A percentile compares a stretch with the other conserved stretches of the same genome.
These are phyloP conservation scores for Verticillium zaregamsianum DNA, from an alignment of 2,329 filamentous ascomycete species.

Conservation along the genomic window DNA sequence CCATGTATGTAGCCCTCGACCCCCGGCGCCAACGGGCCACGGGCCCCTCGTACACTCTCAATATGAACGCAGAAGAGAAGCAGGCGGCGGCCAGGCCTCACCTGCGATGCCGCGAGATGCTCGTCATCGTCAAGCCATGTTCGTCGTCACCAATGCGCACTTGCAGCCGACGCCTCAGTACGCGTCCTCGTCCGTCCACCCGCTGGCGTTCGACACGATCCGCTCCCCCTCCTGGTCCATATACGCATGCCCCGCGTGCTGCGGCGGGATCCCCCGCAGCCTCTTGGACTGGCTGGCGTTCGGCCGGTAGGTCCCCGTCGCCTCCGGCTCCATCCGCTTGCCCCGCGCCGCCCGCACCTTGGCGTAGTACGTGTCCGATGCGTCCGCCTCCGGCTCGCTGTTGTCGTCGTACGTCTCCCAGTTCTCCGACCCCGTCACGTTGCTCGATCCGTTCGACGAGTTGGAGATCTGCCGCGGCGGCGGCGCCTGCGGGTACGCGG, in stretches of 20 bases:
- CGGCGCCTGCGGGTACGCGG: slow-evolving; percentile 36
- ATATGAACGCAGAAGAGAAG: slow-evolving; percentile 3
- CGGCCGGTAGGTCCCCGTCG: slow-evolving; percentile 34
- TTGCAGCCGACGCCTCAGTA: slow-evolving; percentile 32
- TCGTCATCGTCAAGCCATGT: slow-evolving; percentile 9
- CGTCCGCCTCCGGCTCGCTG: slow-evolving; percentile 72
- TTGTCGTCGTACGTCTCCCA: slow-evolving; percentile 95
- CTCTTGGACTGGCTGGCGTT: slow-evolving; percentile 47
- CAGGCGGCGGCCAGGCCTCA: background rate
- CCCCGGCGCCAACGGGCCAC: too few species aligned
- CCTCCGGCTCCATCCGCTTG: slow-evolving; percentile 55
- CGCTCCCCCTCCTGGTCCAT: slow-evolving; percentile 57
- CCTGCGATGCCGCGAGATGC: background rate
- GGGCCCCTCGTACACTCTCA: background rate
- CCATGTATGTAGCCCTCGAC: too few species aligned
- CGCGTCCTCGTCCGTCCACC: slow-evolving; percentile 64
- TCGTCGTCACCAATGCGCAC: background rate
- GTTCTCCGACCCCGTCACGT: slow-evolving; percentile 82
- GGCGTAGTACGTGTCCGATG: slow-evolving; percentile 74
- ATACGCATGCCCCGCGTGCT: slow-evolving; percentile 43
- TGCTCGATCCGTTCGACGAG: slow-evolving; percentile 72
- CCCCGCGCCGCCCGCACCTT: slow-evolving; percentile 66
- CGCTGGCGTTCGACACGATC: slow-evolving; percentile 55
- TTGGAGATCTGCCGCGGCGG: slow-evolving; percentile 65
- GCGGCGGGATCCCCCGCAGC: slow-evolving; percentile 45